Conservation (phyloP, 306 rosid genomes). For the Elaeagnus macrophylla region DNA sequence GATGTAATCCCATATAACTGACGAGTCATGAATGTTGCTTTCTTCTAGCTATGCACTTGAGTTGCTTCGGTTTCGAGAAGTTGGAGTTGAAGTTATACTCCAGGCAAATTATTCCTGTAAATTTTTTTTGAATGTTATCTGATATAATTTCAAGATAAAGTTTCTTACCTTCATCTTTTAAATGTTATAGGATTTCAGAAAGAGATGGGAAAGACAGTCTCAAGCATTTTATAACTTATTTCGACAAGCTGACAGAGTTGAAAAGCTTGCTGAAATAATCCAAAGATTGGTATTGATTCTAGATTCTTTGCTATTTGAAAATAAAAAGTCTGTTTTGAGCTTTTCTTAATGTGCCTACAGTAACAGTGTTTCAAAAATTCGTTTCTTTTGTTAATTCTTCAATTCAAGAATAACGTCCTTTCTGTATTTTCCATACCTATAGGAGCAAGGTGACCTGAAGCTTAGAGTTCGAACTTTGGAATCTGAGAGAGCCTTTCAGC, state of each 20-base stretch:
- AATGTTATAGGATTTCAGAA: slow-evolving; percentile 59
- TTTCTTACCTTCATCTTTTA: slow-evolving; percentile 28
- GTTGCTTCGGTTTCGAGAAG: slow-evolving; percentile 87
- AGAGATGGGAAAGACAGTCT: slow-evolving; percentile 85
- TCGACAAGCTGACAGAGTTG: slow-evolving; percentile 96
- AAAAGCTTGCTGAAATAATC: slow-evolving; percentile 79
- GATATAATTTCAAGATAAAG: slow-evolving; percentile 13
- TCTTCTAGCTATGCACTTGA: slow-evolving; percentile 87
- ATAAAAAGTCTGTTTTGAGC: not conserved
- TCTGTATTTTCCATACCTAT: slow-evolving; percentile 16
- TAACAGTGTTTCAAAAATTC: slow-evolving; percentile 21
- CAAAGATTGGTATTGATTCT: slow-evolving; percentile 53
- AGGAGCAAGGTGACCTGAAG: slow-evolving; percentile 99
- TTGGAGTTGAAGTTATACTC: slow-evolving; percentile 84
- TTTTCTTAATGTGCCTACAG: slow-evolving; percentile 3
- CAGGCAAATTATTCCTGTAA: slow-evolving; percentile 64
- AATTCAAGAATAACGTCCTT: slow-evolving; percentile 12
- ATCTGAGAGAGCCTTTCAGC: slow-evolving; percentile 96
- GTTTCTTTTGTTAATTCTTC: slow-evolving; percentile 15
- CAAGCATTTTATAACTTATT: slow-evolving; percentile 86
- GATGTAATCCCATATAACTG: slow-evolving; percentile 17
- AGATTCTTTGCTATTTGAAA: not conserved
- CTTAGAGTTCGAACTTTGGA: slow-evolving; percentile 94
- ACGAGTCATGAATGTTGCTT: slow-evolving; percentile 23
- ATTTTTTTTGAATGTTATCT: slow-evolving; percentile 11